Evolutionary conservation across 805 yeast genomes (phyloP).

Genomic region (Hanseniaspora singularis): DNA sequence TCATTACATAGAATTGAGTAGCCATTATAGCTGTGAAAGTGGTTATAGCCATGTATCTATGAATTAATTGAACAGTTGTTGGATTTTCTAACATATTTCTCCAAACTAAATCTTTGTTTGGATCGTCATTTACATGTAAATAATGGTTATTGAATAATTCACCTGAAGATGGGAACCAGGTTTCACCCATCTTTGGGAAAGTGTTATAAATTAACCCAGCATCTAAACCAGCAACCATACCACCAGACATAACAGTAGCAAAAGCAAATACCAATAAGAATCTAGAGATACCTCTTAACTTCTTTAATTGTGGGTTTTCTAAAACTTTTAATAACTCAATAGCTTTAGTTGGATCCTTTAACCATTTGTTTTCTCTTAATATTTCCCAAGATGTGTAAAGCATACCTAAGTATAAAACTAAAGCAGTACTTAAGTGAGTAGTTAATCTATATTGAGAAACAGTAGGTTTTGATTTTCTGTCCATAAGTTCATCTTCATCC

Average conservation of each 20-base stretch:
- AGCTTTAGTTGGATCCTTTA: constrained; percentile 51
- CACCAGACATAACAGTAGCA: constrained; percentile 92
- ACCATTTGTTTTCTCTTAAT: constrained; percentile 58
- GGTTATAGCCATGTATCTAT: constrained; percentile 71
- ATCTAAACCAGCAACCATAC: constrained; percentile 94
- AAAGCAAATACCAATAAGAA: constrained; percentile 61
- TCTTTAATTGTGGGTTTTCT: constrained; percentile 46
- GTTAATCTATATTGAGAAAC: constrained; percentile 92
- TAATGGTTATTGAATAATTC: constrained; percentile 70
- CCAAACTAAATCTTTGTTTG: constrained; percentile 66
- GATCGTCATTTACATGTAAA: constrained; percentile 47
- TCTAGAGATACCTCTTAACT: constrained; percentile 43
- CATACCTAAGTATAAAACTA: constrained; percentile 75
- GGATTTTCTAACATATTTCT: constrained; percentile 92
- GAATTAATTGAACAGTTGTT: constrained; percentile 84
- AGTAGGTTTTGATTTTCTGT: constrained; percentile 86
- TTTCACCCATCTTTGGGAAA: constrained; percentile 94
- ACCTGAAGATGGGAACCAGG: constrained; percentile 54
- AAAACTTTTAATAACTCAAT: constrained; percentile 44
- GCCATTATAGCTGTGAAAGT: constrained; percentile 64
- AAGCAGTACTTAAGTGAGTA: constrained; percentile 88
- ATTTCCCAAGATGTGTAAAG: constrained; percentile 82
- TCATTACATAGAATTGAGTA: constrained; percentile 55
- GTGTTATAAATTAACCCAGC: constrained; percentile 94
- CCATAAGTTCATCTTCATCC: constrained; percentile 63